Percentiles rank a stretch among this genome's conserved stretches.
Evolutionary conservation across 768 basidiomycete genomes (phyloP).

Genomic region (Kwoniella newhampshirensis): DNA sequence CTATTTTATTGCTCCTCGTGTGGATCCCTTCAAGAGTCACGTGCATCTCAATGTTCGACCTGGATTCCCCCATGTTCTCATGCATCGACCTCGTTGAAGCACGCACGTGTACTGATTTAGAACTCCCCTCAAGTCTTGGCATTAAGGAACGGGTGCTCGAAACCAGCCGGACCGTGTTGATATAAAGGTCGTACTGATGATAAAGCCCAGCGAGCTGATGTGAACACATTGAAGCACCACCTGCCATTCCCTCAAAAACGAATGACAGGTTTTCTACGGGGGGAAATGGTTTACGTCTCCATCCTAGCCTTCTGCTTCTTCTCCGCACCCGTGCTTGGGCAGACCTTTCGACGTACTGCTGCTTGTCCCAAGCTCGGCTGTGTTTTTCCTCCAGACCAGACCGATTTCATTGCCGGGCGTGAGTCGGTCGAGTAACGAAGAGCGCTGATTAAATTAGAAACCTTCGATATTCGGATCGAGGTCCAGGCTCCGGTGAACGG

Average conservation of each 20-base stretch:
- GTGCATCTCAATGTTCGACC: no score
- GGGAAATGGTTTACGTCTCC: slow-evolving; percentile 8
- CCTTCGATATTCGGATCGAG: slow-evolving; percentile 38
- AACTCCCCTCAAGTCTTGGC: no score
- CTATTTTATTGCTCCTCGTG: no score
- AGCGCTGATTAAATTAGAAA: slow-evolving; percentile 12
- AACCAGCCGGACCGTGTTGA: no score
- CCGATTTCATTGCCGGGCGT: slow-evolving; percentile 48
- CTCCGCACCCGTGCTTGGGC: slow-evolving; percentile 30
- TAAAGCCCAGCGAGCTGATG: no score
- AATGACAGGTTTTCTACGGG: background rate
- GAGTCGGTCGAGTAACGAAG: background rate
- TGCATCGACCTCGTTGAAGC: no score
- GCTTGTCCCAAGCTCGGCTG: slow-evolving; percentile 51
- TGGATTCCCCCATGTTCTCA: no score
- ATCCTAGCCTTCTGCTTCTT: slow-evolving; percentile 17
- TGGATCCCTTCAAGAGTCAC: no score
- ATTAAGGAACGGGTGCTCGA: no score
- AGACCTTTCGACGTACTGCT: slow-evolving; percentile 45
- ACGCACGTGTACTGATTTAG: no score
- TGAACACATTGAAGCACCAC: no score
- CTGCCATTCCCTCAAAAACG: background rate
- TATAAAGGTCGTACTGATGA: no score
- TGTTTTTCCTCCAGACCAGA: slow-evolving; percentile 49
- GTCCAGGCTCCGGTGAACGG: slow-evolving; percentile 56